Conservation (phyloP, 768 basidiomycete species). For the Mycena sanguinolenta region DNA sequence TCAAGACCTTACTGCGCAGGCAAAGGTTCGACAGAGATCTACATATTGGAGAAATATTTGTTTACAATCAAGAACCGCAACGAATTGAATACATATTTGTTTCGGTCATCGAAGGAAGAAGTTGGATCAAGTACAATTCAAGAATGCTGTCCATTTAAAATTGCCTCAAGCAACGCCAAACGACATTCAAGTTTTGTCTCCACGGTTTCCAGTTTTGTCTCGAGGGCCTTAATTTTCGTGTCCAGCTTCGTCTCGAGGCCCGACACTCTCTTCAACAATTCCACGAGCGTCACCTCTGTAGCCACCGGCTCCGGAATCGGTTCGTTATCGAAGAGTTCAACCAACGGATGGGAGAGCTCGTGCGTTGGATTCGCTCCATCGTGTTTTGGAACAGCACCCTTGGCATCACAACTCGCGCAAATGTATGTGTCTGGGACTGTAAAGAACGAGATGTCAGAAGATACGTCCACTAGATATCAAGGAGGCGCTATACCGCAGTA, state of each 20-base stretch:
- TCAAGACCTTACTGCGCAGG: too few relatives aligned
- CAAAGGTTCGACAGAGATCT: too few relatives aligned
- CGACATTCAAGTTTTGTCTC: too few relatives aligned
- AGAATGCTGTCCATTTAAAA: too few relatives aligned
- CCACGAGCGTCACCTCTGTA: neutral
- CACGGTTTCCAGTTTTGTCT: too few relatives aligned
- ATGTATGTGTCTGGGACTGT: slow-evolving; percentile 14
- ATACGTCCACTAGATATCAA: neutral
- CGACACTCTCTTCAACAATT: slow-evolving; percentile 14
- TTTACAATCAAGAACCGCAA: too few relatives aligned
- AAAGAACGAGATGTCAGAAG: neutral
- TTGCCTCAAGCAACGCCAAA: too few relatives aligned
- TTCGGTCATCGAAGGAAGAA: too few relatives aligned
- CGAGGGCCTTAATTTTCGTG: too few relatives aligned
- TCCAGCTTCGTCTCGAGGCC: slow-evolving; percentile 17
- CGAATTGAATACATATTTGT: too few relatives aligned
- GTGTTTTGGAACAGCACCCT: neutral
- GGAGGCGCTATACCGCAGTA: slow-evolving; percentile 16
- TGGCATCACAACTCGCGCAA: slow-evolving; percentile 25
- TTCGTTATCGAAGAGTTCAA: slow-evolving; percentile 18
- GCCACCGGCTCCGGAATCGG: slow-evolving; percentile 8
- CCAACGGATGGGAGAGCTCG: slow-evolving; percentile 8
- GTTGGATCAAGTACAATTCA: too few relatives aligned
- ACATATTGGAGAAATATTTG: too few relatives aligned
- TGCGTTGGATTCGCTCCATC: neutral